Evolutionary conservation across 352 stramenopile species (phyloP), one percentile per base, ranked within the genome.

Genomic region (Sclerospora graminicola): DNA sequence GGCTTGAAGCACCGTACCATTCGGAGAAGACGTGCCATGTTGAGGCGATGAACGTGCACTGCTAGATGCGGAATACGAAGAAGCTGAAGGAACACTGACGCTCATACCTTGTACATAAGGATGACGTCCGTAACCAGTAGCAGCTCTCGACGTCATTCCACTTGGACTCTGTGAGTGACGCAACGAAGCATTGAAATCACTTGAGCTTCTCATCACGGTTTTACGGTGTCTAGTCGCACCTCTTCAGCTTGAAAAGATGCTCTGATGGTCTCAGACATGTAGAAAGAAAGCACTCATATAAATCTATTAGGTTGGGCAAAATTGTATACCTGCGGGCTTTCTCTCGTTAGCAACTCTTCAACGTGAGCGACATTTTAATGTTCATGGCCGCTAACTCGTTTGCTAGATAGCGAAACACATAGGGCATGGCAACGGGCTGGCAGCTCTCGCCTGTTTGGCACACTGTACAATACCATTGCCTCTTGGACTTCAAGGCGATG

Each of bases 311-410:
- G 47, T 51, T 45, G 29, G 37, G 23, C 19, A 18, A 42, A 54
- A 50, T 35, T 11, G 51, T 51, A 57, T 52, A 48, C 51, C 45
- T 54, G 45, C 50, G 28, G 32, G 32, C 28, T 47, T 49, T 14
- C 36, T 45, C 51, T 14, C 4, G 13, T 65, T 56, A 68, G 32
- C 59, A 68, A 47, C 69, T 73, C 62, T 89, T 94, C 43, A 94
- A 50, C 15, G 61, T 84, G 52, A 99, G 77, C 40, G 86, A 96
- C 66, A 99, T 87, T 72, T 99, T 98, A 60, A 99, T 98, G 66
- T 98, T 98, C 97, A 99, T 99, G 30, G 84, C 96, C 15, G 95
- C 96, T 16, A 99, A 74, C 63, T 99, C 97, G 69, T 99, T 99
- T 29, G 89, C 94, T 29, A 99, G 78, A 66, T 97, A 98, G 13